Evolutionary conservation across 805 yeast species (phyloP), one percentile per base, ranked within the genome.

Genomic region (Starmera pachycereana): DNA sequence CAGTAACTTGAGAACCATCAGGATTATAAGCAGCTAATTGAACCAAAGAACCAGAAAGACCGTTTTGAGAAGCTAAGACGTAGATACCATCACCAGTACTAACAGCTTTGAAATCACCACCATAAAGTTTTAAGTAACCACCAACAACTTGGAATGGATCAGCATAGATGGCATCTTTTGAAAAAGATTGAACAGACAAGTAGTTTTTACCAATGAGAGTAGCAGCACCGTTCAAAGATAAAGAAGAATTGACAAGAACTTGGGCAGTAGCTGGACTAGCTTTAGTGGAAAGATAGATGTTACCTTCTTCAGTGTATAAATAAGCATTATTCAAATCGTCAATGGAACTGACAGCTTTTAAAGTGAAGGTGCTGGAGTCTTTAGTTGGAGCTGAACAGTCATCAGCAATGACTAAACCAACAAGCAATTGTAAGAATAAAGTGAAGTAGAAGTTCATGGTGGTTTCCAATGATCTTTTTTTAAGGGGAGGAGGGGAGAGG

Each of bases 311-410:
- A 38, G 3, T 51, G 51, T 29, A 48, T 42, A 11, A 46, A 54
- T 4, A 8, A 5, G 60, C 54, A 35, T 50, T 57, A 8, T 45
- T 50, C 2, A 54, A 42, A 12, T 47, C 35, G 11, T 33, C 39
- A n/a, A 7, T 22, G 13, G 37, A 10, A 6, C 22, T 14, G 6
- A 27, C 37, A 6, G 25, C 9, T 6, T 33, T 33, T 12, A 35
- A 8, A 10, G 37, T 35, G 19, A 35, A 35, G 1, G 28, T 4
- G 4, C 19, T 13, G 3, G 36, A 33, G n/a, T 33, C 36, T 22
- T 22, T 8, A 7, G 27, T 22, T 22, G 27, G 27, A 2, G 27
- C 27, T 4, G 27, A 22, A 22, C 27, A 22, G 9, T 22, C 27
- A 8, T 22, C 27, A 4, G 27, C 27, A 22, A 22, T 22, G 27